These are phyloP conservation scores for Boletus rufocinnamomeus DNA, from an alignment of 768 basidiomycete genomes.

Conservation along the genomic window DNA sequence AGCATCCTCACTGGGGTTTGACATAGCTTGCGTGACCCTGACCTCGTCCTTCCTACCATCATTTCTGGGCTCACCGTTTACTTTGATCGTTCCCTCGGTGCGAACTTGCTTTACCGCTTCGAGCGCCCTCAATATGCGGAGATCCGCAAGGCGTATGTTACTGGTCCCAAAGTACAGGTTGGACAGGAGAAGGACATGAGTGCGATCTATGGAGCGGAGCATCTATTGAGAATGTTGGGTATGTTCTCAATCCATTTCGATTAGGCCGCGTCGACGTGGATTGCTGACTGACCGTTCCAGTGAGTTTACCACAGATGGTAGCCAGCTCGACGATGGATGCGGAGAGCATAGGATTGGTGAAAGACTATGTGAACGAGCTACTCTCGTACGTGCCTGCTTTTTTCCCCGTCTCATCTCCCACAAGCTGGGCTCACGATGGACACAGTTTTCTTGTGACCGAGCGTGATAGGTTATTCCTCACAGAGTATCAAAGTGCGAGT, in stretches of 20 bases:
- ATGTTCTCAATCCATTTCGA: slow-evolving; percentile 28
- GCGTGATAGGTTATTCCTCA: slow-evolving; percentile 68
- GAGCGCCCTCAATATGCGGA: slow-evolving; percentile 93
- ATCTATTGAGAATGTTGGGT: slow-evolving; percentile 92
- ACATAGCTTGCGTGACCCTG: slow-evolving; percentile 65
- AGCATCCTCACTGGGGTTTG: background rate
- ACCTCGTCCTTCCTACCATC: slow-evolving; percentile 73
- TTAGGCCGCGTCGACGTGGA: background rate
- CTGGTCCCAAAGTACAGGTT: slow-evolving; percentile 67
- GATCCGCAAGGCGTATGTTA: slow-evolving; percentile 70
- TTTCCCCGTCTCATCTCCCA: background rate
- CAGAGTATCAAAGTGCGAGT: slow-evolving; percentile 77
- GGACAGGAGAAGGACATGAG: slow-evolving; percentile 85
- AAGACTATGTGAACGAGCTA: slow-evolving; percentile 90
- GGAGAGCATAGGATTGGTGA: slow-evolving; percentile 78
- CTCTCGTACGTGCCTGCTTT: slow-evolving; percentile 56
- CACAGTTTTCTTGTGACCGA: slow-evolving; percentile 79
- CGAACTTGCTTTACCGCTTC: slow-evolving; percentile 90
- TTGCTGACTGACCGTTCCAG: slow-evolving; percentile 43
- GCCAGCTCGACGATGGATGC: slow-evolving; percentile 87
- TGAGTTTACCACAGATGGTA: slow-evolving; percentile 90
- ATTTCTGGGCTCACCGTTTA: slow-evolving; percentile 85
- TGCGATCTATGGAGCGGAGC: slow-evolving; percentile 91
- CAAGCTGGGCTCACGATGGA: background rate
- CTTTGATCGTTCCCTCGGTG: slow-evolving; percentile 89